Conservation (phyloP, 2,329 filamentous ascomycete genomes). For the Claviceps sorghi region DNA sequence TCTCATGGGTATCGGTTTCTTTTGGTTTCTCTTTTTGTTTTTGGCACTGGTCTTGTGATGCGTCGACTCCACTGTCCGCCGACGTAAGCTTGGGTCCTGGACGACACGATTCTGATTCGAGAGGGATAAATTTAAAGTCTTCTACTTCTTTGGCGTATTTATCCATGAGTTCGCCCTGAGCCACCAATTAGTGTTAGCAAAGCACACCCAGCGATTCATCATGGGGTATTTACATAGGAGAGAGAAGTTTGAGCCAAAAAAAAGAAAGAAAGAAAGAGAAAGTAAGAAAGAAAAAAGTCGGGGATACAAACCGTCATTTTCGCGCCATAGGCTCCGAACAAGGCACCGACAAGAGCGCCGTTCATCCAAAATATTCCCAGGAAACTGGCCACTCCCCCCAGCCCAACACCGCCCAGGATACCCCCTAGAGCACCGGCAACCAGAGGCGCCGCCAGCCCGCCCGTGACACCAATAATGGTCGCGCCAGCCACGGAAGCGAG, state of each 20-base stretch:
- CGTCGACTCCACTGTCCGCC: too few relatives aligned
- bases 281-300: not conserved
- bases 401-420: slow-evolving; percentile 69
- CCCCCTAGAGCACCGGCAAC: slow-evolving; percentile 76
- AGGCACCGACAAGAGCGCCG: slow-evolving; percentile 65
- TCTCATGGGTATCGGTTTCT: slow-evolving; percentile 18
- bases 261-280: not conserved
- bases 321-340: slow-evolving; percentile 83
- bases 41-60: slow-evolving; percentile 7
- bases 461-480: slow-evolving; percentile 78
- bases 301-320: slow-evolving; percentile 40
- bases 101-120: slow-evolving; percentile 33
- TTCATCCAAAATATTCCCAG: slow-evolving; percentile 78
- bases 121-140: slow-evolving; percentile 65
- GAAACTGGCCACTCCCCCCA: slow-evolving; percentile 76
- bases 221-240: not conserved
- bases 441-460: slow-evolving; percentile 76
- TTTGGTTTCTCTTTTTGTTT: not conserved
- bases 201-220: not conserved
- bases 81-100: slow-evolving; percentile 4
- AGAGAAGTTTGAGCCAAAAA: not conserved
- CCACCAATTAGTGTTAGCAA: not conserved
- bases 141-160: slow-evolving; percentile 76
- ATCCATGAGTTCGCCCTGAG: slow-evolving; percentile 65
- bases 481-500: slow-evolving; percentile 80